phyloP scores from a whole-genome alignment of 495 filamentous ascomycete genomes.

The Pyrenopolyporus hunteri region DNA sequence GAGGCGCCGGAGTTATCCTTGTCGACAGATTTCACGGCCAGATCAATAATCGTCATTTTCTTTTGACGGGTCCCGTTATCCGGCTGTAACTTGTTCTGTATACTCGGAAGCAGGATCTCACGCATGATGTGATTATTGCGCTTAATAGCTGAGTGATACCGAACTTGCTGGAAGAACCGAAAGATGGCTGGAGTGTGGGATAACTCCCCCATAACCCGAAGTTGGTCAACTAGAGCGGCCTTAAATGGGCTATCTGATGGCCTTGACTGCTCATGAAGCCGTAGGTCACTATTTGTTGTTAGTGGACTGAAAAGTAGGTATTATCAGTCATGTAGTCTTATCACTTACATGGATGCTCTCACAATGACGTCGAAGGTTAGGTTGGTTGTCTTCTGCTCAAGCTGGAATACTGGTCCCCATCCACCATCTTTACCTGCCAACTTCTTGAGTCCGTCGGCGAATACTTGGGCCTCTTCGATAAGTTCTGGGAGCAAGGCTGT shows the following conservation, averaged over 20 bases:
- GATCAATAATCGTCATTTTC: constrained; percentile 39
- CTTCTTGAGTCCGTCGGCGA: constrained; percentile 40
- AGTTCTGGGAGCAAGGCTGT: constrained; percentile 47
- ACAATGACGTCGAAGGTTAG: constrained; percentile 50
- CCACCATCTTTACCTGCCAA: constrained; percentile 31
- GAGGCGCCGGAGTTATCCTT: constrained; percentile 32
- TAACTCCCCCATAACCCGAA: constrained; percentile 28
- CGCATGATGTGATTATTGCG: constrained; percentile 38
- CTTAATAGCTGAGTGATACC: constrained; percentile 24
- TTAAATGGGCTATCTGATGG: constrained; percentile 34
- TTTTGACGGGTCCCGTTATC: constrained; percentile 10
- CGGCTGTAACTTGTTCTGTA: constrained; percentile 34
- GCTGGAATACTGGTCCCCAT: constrained; percentile 44
- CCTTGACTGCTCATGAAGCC: constrained; percentile 35
- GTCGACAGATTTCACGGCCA: constrained; percentile 38
- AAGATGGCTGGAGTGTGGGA: constrained; percentile 18
- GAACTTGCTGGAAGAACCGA: too few relatives aligned
- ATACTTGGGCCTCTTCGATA: constrained; percentile 45
- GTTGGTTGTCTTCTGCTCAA: constrained; percentile 42
- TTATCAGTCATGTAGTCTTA: neutral
- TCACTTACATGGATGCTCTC: constrained; percentile 39
- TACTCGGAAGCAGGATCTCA: constrained; percentile 36
- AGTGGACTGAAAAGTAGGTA: constrained; percentile 9
- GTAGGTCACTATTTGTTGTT: constrained; percentile 33
- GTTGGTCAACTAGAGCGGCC: constrained; percentile 28